A percentile compares a stretch with the other conserved stretches of the same genome.
These are phyloP conservation scores for Tardiomyces depauwii DNA, from an alignment of 1,139 yeast genomes.

Conservation along the genomic window DNA sequence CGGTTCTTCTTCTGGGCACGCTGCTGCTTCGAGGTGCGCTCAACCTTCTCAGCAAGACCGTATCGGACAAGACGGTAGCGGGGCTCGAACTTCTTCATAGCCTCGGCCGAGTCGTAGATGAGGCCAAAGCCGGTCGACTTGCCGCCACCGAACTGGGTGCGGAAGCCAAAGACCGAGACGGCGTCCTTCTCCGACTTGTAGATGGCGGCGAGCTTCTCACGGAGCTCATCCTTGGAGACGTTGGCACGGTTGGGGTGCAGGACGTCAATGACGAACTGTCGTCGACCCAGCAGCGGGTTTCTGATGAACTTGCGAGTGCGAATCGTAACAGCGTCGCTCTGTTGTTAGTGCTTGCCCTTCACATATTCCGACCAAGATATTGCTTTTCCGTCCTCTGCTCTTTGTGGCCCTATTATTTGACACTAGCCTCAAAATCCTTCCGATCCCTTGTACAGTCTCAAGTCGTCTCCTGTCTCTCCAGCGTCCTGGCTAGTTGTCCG, in stretches of 20 bases:
- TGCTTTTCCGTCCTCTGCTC: too few relatives aligned
- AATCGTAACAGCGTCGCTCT: constrained; percentile 99
- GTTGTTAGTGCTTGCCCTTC: constrained; percentile 1
- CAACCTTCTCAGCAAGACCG: constrained; percentile 94
- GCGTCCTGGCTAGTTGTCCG: too few relatives aligned
- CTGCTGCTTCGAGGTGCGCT: constrained; percentile 98
- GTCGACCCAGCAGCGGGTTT: constrained; percentile 99
- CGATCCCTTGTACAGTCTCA: too few relatives aligned
- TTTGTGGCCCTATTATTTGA: too few relatives aligned
- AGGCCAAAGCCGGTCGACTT: constrained; percentile 99
- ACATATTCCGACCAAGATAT: neutral
- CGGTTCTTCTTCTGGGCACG: constrained; percentile 99
- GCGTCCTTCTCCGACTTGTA: constrained; percentile 99
- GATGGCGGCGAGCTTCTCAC: constrained; percentile 91
- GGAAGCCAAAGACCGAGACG: constrained; percentile 98
- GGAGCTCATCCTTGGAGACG: constrained; percentile 98
- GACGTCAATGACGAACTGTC: constrained; percentile 99
- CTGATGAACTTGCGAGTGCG: constrained; percentile 99
- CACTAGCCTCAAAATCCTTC: too few relatives aligned
- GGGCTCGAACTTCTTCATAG: constrained; percentile 98
- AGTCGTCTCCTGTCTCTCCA: too few relatives aligned
- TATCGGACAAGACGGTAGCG: constrained; percentile 98
- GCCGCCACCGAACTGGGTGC: constrained; percentile 99
- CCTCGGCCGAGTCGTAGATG: constrained; percentile 96
- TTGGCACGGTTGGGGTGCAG: constrained; percentile 99